A percentile compares a stretch with the other conserved stretches of the same genome.
Conservation (phyloP, 345 rosid species). For the Euclidium syriacum region DNA sequence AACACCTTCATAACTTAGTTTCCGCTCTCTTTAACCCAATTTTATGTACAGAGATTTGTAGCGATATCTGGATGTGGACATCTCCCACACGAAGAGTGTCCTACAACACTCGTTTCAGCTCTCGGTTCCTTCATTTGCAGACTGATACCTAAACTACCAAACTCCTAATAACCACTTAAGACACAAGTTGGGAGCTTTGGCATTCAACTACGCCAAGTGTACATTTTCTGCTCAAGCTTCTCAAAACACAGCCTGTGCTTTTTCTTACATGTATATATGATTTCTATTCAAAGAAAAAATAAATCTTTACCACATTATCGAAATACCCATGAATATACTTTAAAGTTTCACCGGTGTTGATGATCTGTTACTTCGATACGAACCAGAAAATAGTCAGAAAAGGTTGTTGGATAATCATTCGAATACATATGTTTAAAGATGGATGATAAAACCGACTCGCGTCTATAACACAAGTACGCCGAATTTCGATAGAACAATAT, state of each 20-base stretch:
- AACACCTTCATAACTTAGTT: neutral
- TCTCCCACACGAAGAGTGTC: constrained; percentile 93
- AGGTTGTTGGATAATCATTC: constrained; percentile 7
- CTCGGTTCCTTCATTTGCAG: constrained; percentile 63
- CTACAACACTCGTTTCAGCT: constrained; percentile 69
- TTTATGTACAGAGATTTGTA: constrained; percentile 63
- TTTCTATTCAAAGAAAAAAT: neutral
- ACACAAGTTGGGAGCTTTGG: neutral
- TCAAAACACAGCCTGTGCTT: neutral
- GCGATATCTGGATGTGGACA: constrained; percentile 87
- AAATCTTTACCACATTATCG: neutral
- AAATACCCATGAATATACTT: neutral
- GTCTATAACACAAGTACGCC: constrained; percentile 17
- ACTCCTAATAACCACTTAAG: constrained; percentile 5
- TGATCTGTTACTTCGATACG: neutral
- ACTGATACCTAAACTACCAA: constrained; percentile 37
- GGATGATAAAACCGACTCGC: neutral
- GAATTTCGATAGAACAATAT: neutral
- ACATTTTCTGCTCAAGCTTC: neutral
- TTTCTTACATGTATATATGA: neutral
- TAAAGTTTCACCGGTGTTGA: neutral
- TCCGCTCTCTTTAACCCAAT: neutral
- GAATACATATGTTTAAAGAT: constrained; percentile 18
- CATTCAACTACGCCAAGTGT: neutral
- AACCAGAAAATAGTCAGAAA: constrained; percentile 16